A percentile compares a stretch with the other conserved stretches of the same genome.
phyloP scores from a whole-genome alignment of 2,329 filamentous ascomycete genomes.

The Pseudocercospora cruenta region DNA sequence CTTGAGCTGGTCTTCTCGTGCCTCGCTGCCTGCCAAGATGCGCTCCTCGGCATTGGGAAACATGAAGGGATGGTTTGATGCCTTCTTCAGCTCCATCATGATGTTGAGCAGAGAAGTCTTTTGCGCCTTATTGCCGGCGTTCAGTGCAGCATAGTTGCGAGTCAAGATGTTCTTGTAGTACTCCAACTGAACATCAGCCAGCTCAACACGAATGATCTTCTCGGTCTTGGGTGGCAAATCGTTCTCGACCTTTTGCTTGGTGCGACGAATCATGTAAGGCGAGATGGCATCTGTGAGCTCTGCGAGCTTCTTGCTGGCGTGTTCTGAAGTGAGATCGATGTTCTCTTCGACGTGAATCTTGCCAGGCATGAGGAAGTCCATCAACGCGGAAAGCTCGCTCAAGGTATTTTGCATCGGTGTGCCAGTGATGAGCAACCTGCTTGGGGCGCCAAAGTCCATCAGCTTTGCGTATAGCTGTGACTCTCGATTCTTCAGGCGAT shows the following conservation, averaged over 20 bases:
- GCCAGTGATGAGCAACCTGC: conserved; percentile 90
- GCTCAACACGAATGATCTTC: conserved; percentile 96
- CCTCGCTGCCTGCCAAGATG: conserved; percentile 73
- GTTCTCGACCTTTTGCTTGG: conserved; percentile 96
- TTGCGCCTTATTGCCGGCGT: conserved; percentile 84
- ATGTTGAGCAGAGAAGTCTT: conserved; percentile 96
- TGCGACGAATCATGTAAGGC: conserved; percentile 91
- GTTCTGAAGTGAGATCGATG: conserved; percentile 76
- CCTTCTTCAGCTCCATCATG: conserved; percentile 99
- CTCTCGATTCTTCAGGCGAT: conserved; percentile 93
- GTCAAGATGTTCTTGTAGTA: conserved; percentile 99
- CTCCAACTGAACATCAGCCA: conserved; percentile 93
- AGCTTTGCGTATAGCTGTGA: conserved; percentile 89
- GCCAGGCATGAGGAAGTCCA: conserved; percentile 97
- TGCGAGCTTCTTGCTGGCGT: conserved; percentile 83
- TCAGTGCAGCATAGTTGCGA: conserved; percentile 91
- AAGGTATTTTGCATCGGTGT: conserved; percentile 98
- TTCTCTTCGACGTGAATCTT: conserved; percentile 89
- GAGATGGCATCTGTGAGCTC: conserved; percentile 85
- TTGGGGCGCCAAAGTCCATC: conserved; percentile 82
- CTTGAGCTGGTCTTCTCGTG: conserved; percentile 88
- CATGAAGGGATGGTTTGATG: conserved; percentile 98
- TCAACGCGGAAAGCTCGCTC: conserved; percentile 84
- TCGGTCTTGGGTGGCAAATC: conserved; percentile 96
- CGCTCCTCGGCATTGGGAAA: conserved; percentile 92